A percentile compares a stretch with the other conserved stretches of the same genome.
These are phyloP conservation scores for Epicoccum nigrum DNA, from an alignment of 2,329 filamentous ascomycete genomes.

Conservation along the genomic window DNA sequence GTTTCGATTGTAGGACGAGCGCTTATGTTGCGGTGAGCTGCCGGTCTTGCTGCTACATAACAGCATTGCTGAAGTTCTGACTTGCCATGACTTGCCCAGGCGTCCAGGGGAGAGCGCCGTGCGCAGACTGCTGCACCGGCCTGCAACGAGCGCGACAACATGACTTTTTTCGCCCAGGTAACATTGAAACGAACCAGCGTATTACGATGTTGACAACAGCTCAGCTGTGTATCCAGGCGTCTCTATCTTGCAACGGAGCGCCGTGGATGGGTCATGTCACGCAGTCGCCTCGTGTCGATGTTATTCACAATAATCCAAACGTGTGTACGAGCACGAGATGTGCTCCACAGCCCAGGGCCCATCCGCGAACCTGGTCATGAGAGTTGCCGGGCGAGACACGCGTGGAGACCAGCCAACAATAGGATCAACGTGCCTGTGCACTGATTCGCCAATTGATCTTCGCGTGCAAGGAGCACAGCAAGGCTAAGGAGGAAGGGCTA, in stretches of 20 bases:
- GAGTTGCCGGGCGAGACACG: constrained; percentile 10
- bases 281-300: constrained; percentile 5
- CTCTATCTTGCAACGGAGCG: not conserved
- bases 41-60: not conserved
- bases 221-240: constrained; percentile 9
- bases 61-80: constrained; percentile 1
- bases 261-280: not conserved
- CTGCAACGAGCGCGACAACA: constrained; percentile 19
- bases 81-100: constrained; percentile 5
- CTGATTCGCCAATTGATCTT: constrained; percentile 7
- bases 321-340: constrained; percentile 3
- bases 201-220: constrained; percentile 5
- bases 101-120: constrained; percentile 17
- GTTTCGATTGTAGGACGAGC: constrained; percentile 12
- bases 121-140: constrained; percentile 17
- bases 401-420: constrained; percentile 11
- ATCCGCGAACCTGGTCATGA: constrained; percentile 9
- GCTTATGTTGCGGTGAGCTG: constrained; percentile 18
- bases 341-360: constrained; percentile 5
- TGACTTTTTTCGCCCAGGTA: constrained; percentile 8
- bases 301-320: not conserved
- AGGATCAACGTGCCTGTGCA: constrained; percentile 1
- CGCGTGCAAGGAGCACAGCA: no score
- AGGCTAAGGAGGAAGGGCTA: not conserved
- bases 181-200: constrained; percentile 7